Conservation (phyloP, 805 yeast genomes). For the Scheffersomyces amazonensis region DNA sequence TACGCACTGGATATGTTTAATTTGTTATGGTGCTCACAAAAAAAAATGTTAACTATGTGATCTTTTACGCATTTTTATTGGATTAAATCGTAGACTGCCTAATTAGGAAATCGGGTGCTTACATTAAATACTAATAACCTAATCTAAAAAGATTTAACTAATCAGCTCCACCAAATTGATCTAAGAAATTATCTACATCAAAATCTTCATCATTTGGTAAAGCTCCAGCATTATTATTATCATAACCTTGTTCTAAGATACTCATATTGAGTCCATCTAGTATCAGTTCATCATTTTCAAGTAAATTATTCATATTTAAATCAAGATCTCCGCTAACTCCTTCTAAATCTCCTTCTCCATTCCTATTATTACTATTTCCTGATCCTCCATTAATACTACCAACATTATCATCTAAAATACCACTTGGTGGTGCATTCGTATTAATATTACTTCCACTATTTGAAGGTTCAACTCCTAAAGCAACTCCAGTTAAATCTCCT, state of each 20-base stretch:
- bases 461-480: background rate
- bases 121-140: background rate
- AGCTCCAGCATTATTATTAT: constrained; percentile 15
- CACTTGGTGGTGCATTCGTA: background rate
- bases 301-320: constrained; percentile 26
- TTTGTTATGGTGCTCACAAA: too few species aligned
- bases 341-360: background rate
- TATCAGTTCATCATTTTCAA: constrained; percentile 39
- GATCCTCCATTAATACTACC: background rate
- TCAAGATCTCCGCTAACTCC: constrained; percentile 4
- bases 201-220: constrained; percentile 36
- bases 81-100: constrained; percentile 26
- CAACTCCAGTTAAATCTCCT: background rate
- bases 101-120: constrained; percentile 14
- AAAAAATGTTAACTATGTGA: too few species aligned
- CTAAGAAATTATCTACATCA: constrained; percentile 43
- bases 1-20: background rate
- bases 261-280: constrained; percentile 42
- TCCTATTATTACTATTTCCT: background rate
- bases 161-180: constrained; percentile 39
- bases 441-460: background rate
- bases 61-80: constrained; percentile 28
- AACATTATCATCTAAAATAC: constrained; percentile 2
- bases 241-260: constrained; percentile 32
- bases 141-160: constrained; percentile 5